Evolutionary conservation across 2,329 filamentous ascomycete species (phyloP).

Genomic region (Alternaria incomplexa): DNA sequence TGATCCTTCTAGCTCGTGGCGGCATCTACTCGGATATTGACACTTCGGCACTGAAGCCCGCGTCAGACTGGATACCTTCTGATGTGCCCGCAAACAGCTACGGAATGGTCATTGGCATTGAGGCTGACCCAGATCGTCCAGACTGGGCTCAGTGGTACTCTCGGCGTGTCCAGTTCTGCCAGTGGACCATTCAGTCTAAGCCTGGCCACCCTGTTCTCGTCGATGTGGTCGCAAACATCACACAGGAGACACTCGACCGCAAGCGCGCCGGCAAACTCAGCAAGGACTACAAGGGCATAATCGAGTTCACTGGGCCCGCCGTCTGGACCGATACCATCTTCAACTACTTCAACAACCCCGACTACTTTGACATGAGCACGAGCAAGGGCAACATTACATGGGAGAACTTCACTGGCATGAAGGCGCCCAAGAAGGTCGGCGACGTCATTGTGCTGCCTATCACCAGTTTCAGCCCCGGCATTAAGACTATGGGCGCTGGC

Average conservation of each 20-base stretch:
- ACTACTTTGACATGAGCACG: constrained; percentile 81
- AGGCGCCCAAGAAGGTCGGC: constrained; percentile 80
- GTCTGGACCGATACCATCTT: constrained; percentile 95
- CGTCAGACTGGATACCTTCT: constrained; percentile 83
- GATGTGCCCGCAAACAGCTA: constrained; percentile 77
- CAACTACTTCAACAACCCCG: constrained; percentile 88
- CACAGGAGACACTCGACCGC: constrained; percentile 76
- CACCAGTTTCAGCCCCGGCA: constrained; percentile 95
- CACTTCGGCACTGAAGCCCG: constrained; percentile 81
- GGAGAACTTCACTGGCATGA: constrained; percentile 88
- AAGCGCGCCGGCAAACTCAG: constrained; percentile 72
- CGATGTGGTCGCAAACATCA: constrained; percentile 86
- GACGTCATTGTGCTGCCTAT: constrained; percentile 95
- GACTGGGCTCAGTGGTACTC: constrained; percentile 98
- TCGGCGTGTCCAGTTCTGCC: constrained; percentile 94
- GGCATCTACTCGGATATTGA: constrained; percentile 86
- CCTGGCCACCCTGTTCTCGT: constrained; percentile 90
- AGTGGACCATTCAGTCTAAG: constrained; percentile 98
- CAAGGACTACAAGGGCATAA: constrained; percentile 74
- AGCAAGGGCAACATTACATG: constrained; percentile 79
- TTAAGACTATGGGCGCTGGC: constrained; percentile 89
- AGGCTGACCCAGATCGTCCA: constrained; percentile 89
- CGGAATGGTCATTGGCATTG: constrained; percentile 90
- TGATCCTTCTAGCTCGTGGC: constrained; percentile 75
- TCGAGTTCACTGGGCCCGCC: constrained; percentile 93